Evolutionary conservation across 768 basidiomycete genomes (phyloP).

Genomic region (Leucosporidium scottii): DNA sequence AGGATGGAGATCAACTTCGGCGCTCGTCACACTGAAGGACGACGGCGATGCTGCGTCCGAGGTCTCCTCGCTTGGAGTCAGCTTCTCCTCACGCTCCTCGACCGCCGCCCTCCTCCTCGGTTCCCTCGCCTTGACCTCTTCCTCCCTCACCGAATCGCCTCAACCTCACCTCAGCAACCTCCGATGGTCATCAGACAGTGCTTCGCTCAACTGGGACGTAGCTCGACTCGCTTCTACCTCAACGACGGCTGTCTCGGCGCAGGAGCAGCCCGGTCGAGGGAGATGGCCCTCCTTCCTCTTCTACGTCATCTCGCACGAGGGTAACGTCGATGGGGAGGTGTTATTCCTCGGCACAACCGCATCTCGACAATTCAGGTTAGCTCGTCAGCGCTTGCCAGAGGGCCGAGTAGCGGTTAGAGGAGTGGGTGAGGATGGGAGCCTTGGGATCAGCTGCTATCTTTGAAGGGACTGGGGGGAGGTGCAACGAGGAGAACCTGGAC

Average conservation of each 20-base stretch:
- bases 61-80: too few species aligned
- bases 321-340: neutral
- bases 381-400: too few species aligned
- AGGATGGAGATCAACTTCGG: neutral
- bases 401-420: too few species aligned
- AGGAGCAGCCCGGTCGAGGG: neutral
- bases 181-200: neutral
- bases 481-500: too few species aligned
- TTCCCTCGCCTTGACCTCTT: neutral
- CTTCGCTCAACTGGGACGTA: neutral
- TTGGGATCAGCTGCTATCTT: too few species aligned
- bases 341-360: neutral
- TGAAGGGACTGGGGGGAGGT: too few species aligned
- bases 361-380: neutral
- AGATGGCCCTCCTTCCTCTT: neutral
- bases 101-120: neutral
- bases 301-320: neutral
- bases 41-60: too few species aligned
- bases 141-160: neutral
- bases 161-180: neutral
- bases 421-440: too few species aligned
- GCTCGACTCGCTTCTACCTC: neutral
- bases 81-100: neutral
- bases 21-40: neutral
- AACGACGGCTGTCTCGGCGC: neutral